Percentiles rank a stretch among this genome's conserved stretches.
Evolutionary conservation across 1,284 basidiomycete genomes (phyloP).

Genomic region (Puccinia horiana): DNA sequence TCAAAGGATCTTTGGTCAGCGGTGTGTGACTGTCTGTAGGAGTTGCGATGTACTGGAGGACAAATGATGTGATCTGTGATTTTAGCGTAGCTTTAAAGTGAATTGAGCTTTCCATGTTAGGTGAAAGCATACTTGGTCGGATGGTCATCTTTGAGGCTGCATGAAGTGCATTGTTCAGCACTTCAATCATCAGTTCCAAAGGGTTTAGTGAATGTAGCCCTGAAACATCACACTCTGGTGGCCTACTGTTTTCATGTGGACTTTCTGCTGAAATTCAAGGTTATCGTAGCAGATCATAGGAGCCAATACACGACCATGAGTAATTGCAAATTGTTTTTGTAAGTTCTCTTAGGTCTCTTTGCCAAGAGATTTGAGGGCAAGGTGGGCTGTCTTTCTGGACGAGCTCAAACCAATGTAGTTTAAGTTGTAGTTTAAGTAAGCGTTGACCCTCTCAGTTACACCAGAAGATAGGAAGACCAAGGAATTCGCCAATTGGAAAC

Average conservation of each 20-base stretch:
- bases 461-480: not conserved
- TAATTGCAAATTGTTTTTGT: not conserved
- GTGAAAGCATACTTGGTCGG: not conserved
- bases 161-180: not conserved
- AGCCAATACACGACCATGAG: not conserved
- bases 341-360: not conserved
- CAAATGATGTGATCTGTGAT: not conserved
- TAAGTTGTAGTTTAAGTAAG: no score
- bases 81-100: not conserved
- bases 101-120: not conserved
- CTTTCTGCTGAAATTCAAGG: not conserved
- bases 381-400: no score
- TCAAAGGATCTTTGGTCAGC: not conserved
- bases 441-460: not conserved
- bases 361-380: not conserved
- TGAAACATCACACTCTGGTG: not conserved
- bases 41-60: not conserved
- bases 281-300: slow-evolving; percentile 9
- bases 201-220: not conserved
- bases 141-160: not conserved
- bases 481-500: not conserved
- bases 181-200: not conserved
- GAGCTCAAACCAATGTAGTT: not conserved
- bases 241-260: slow-evolving; percentile 6
- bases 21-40: not conserved